Evolutionary conservation across 2,329 filamentous ascomycete genomes (phyloP), one percentile per base, ranked within the genome.

Genomic region (Colletotrichum orchidophilum): DNA sequence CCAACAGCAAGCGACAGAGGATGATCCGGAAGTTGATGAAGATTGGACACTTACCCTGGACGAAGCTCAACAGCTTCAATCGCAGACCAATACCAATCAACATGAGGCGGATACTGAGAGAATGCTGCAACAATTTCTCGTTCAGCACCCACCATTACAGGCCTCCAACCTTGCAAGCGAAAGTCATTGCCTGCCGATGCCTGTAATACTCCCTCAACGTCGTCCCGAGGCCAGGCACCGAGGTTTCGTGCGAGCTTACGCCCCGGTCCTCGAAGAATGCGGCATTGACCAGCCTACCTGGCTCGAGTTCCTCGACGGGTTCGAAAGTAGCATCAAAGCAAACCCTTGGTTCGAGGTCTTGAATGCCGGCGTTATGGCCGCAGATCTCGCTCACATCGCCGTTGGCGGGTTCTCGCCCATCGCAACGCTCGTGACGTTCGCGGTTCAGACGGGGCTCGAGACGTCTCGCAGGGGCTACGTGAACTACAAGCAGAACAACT

Each of bases 171-270:
- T 46, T 18, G 39, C 18, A 46, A 46, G 39, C 39, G 39, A 46
- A 18, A 46, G 7, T 15, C 39, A n/a, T 21, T 8, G 7, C 21
- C 39, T 46, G 6, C 8, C 39, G 21, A 46, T 46, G 39, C 18
- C 39, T 1, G 39, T 46, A 15, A 46, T 46, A 5, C 61, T 63
- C 33, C 61, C 50, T 5, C 61, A 63, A 24, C 61, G 61, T 33
- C 50, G 61, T 5, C 50, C 61, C 12, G 50, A 63, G n/a, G 8
- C 31, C 18, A 31, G 49, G 18, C 31, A 46, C 12, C 61, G 49
- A 5, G 61, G 50, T 27, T 55, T 63, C 18, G 49, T 63, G 49
- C 31, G 61, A 39, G 61, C 61, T 15, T 63, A 63, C 15, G 61
- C 61, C 12, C 61, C 50, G 5, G 49, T 63, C 11, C 61, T 63